Base-by-base conservation (phyloP, 2,329 filamentous ascomycete genomes). In the Claviceps maximensis region DNA sequence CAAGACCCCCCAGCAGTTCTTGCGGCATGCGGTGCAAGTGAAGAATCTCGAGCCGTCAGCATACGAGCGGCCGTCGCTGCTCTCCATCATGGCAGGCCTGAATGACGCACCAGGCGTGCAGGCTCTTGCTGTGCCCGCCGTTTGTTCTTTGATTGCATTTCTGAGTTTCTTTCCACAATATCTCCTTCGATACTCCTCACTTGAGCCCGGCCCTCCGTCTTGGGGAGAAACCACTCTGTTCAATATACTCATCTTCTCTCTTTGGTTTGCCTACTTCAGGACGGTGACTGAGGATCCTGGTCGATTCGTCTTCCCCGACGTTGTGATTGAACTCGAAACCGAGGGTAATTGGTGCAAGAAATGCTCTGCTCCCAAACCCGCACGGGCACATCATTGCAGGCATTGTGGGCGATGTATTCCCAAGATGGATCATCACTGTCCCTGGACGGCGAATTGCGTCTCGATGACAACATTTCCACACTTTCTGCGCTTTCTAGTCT, bases 401-500 rank as follows among this genome's bases (percentile, higher is more conserved):
- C 78, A 79, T 59, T 94, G 87, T 70, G 73, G 74, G 58, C 80
- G 83, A 60, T 89, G 86, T 67, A 79, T 89, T 49, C 84, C 85
- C 40, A 85, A 82, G 68, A 90, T 90, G 86, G 86, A 90, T 69
- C 86, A 89, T 69, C 87, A 94, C 70, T 93, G 87, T 63, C 86
- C 87, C 2, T 93, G 87, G 87, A 91, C 86, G 3, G 73, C 71
- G 56, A 91, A 90, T 69, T 94, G 88, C 71, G 86, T 93, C 51
- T 89, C 86, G 13, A 79, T 89, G 66, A 83, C 82, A 55, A 90
- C 86, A 1, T 87, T 89, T 61, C 87, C 88, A 8, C 84, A 91
- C 69, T 93, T 93, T 67, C 58, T 89, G 47, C 86, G 87, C 60
- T 91, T 93, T 70, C 73, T 93, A 45, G 64, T 81, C 57, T 90